Conservation (phyloP, 495 filamentous ascomycete genomes). For the Hypoxylon perforatum region DNA sequence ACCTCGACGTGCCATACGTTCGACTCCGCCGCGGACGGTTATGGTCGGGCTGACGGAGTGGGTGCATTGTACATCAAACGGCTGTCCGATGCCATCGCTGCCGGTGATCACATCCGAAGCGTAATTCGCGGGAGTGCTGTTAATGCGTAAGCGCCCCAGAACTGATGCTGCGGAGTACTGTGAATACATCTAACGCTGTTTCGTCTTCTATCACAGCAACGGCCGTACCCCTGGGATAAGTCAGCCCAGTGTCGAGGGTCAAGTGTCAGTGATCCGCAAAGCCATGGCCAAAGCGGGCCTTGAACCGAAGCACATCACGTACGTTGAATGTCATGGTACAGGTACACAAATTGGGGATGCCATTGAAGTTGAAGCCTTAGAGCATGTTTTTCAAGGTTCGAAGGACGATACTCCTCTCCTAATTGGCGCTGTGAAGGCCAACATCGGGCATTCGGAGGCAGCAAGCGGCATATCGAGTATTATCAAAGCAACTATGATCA, state of each 20-base stretch:
- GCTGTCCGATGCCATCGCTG: constrained; percentile 54
- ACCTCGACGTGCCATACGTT: constrained; percentile 58
- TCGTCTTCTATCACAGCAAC: constrained; percentile 41
- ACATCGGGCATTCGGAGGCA: constrained; percentile 53
- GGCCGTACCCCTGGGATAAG: constrained; percentile 44
- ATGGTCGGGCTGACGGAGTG: constrained; percentile 43
- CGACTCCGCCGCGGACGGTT: constrained; percentile 48
- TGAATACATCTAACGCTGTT: too few relatives aligned
- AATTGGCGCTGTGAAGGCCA: constrained; percentile 53
- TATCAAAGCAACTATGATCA: constrained; percentile 45
- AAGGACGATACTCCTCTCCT: constrained; percentile 48
- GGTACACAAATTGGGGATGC: constrained; percentile 64
- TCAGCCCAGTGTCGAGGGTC: constrained; percentile 54
- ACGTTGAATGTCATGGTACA: constrained; percentile 63
- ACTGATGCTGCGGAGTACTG: too few relatives aligned
- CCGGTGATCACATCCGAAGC: constrained; percentile 58
- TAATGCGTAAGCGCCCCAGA: constrained; percentile 52
- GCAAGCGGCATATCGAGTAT: constrained; percentile 56
- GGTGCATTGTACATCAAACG: constrained; percentile 56
- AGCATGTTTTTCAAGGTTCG: constrained; percentile 61
- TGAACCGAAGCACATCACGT: constrained; percentile 51
- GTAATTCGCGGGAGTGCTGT: constrained; percentile 59
- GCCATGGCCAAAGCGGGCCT: constrained; percentile 50
- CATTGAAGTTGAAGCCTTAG: constrained; percentile 54
- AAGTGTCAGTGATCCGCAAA: constrained; percentile 56